Conservation (phyloP, 2,329 filamentous ascomycete species). For the Calonectria hongkongensis region DNA sequence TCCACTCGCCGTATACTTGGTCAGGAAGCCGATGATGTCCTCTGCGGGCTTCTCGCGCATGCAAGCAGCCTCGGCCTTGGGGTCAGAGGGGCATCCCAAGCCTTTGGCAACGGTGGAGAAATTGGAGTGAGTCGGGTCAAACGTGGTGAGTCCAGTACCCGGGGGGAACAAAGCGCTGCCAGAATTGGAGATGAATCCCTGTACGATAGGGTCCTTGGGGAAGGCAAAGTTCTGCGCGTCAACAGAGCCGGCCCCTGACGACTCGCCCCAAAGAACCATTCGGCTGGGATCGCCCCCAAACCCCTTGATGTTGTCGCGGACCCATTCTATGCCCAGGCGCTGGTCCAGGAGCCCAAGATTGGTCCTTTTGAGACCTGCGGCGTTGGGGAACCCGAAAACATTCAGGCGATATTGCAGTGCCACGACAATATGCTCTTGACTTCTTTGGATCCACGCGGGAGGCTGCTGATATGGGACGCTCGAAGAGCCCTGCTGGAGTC, state of each 20-base stretch:
- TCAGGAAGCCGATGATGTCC: conserved; percentile 4
- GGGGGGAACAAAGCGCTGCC: conserved; percentile 11
- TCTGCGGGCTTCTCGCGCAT: neutral
- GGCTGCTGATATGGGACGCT: neutral
- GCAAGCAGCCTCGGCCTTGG: conserved; percentile 2
- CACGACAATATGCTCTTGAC: conserved; percentile 5
- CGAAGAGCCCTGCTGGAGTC: conserved; percentile 2
- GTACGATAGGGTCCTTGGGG: conserved; percentile 25
- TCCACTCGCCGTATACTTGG: neutral
- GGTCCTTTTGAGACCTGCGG: neutral
- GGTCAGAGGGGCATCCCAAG: conserved; percentile 1
- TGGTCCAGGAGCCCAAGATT: conserved; percentile 20
- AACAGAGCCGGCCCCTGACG: neutral
- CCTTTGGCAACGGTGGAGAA: conserved; percentile 9
- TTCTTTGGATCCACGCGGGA: conserved; percentile 9
- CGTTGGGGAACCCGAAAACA: conserved; percentile 22
- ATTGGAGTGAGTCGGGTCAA: conserved; percentile 5
- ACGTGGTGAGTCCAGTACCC: conserved; percentile 4
- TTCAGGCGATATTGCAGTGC: conserved; percentile 19
- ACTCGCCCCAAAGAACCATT: conserved; percentile 24
- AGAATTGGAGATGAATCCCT: conserved; percentile 24
- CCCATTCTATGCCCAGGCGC: conserved; percentile 23
- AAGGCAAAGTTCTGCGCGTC: conserved; percentile 25
- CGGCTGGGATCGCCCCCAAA: conserved; percentile 3
- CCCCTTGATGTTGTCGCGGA: conserved; percentile 9